Base-by-base conservation (phyloP, 441 rosid species). In the Lepidium campestre region DNA sequence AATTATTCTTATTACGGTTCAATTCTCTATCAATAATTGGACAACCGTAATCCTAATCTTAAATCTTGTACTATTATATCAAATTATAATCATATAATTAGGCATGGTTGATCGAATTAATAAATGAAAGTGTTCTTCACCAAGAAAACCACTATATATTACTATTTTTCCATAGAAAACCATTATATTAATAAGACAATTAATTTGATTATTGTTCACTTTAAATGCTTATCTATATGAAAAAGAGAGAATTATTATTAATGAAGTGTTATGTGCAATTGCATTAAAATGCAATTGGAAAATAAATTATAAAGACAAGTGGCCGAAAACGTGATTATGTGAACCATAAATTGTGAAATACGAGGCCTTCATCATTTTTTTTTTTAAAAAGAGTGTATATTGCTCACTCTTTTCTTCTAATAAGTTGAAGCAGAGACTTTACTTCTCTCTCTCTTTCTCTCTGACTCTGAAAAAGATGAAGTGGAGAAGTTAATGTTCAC, bases 401-500 rank as follows among this genome's bases (percentile, higher is more conserved):
- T n/a, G n/a, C n/a, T n/a, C n/a, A n/a, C 36, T 45, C 14, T 25
- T 44, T 46, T 41, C 29, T 44, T 31, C 45, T 37, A 53, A 54
- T 73, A 73, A 67, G 67, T 54, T 39, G 73, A 46, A 60, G 64
- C 58, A 67, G 62, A 14, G 57, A 54, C 41, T 50, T 47, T 20
- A 46, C 60, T 46, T 39, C 62, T 66, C 65, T 60, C 60, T 60
- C 60, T 75, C 50, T 61, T 57, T 70, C 45, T 71, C 53, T 65
- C 77, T 57, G 46, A 48, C 83, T 80, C 86, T 82, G 86, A 84
- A 85, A 81, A 62, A 81, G 75, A 74, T 80, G 85, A 73, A 42
- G 42, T 71, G 60, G 67, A 71, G 73, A 66, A 65, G 82, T 74
- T 57, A 83, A 84, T 83, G 86, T 70, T 75, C 75, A 52, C 77